Evolutionary conservation across 1,284 basidiomycete genomes (phyloP), one percentile per base, ranked within the genome.

Genomic region (Sporisorium exsertum): DNA sequence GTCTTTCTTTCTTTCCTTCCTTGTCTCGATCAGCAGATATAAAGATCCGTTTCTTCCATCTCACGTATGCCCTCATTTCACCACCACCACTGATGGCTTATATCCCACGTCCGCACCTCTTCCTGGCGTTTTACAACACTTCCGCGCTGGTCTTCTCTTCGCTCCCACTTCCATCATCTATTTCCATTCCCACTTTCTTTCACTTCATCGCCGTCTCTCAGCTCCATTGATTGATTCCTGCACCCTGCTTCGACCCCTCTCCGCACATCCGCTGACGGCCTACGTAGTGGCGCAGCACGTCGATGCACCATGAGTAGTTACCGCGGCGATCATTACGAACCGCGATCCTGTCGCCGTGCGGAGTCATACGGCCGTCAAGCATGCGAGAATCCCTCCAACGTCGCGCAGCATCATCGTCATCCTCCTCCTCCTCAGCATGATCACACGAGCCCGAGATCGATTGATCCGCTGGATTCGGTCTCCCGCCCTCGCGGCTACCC

Each of bases 401-500:
- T 29, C 7, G 27, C 26, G 7, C 49, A 33, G 27, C 42, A 42
- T n/a, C 43, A 29, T 9, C n/a, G 16, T 2, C n/a, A 9, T 22
- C 22, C 45, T n/a, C 13, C 10, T 3, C n/a, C 18, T 20, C 40
- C 6, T 35, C 35, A 9, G 8, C 35, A 9, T 35, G 7, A 35
- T 35, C 35, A 35, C 35, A 9, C 6, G 13, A 35, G 13, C 13
- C 13, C 10, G n/a, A n/a, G 16, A 18, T 57, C 22, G 2, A 9
- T 57, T 6, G 56, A 49, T 37, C 56, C 56, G 5, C 24, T 58
- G 5, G 45, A 49, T 8, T 26, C 56, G 10, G 56, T 49, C 12
- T 16, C 47, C 18, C 20, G 46, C 5, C 56, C 56, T 24, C 45
- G 7, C 18, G 56, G 56, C 24, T 58, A 49, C 33, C 56, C 46